Evolutionary conservation across 1,139 yeast genomes (phyloP).

Genomic region (Zygoascus hellenicus): DNA sequence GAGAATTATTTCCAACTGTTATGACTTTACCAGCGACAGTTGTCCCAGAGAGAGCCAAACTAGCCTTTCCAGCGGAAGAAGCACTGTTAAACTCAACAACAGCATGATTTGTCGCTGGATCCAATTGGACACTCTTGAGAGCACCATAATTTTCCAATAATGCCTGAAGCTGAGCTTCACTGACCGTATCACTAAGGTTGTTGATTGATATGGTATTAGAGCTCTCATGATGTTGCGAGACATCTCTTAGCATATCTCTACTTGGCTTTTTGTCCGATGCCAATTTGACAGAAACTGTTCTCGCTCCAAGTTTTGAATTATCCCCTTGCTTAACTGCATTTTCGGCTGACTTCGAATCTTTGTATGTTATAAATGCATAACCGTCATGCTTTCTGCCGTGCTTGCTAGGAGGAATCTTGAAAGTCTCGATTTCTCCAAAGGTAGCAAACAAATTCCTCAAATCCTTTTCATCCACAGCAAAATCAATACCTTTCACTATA

Average conservation of each 20-base stretch:
- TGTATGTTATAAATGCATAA: slow-evolving; percentile 32
- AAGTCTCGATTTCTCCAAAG: slow-evolving; percentile 45
- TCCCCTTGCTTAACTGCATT: slow-evolving; percentile 22
- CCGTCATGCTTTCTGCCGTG: slow-evolving; percentile 31
- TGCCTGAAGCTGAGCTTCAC: slow-evolving; percentile 24
- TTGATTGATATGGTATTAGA: slow-evolving; percentile 23
- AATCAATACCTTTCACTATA: slow-evolving; percentile 49
- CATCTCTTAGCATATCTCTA: not conserved
- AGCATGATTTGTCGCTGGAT: slow-evolving; percentile 48
- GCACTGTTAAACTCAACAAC: slow-evolving; percentile 46
- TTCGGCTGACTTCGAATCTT: slow-evolving; percentile 25
- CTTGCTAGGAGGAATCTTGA: slow-evolving; percentile 24
- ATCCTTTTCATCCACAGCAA: slow-evolving; percentile 28
- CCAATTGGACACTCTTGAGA: slow-evolving; percentile 46
- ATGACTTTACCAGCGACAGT: slow-evolving; percentile 9
- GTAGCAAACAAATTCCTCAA: slow-evolving; percentile 33
- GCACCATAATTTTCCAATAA: slow-evolving; percentile 41
- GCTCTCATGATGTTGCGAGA: slow-evolving; percentile 8
- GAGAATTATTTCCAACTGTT: slow-evolving; percentile 5
- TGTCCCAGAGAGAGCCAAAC: slow-evolving; percentile 44
- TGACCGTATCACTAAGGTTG: slow-evolving; percentile 27
- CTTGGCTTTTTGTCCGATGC: slow-evolving; percentile 12
- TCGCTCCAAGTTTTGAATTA: slow-evolving; percentile 20
- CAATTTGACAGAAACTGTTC: slow-evolving; percentile 22
- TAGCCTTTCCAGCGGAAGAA: slow-evolving; percentile 53